These are phyloP conservation scores for Crithidia acanthocephali DNA, from an alignment of 208 protist species.

Conservation along the genomic window DNA sequence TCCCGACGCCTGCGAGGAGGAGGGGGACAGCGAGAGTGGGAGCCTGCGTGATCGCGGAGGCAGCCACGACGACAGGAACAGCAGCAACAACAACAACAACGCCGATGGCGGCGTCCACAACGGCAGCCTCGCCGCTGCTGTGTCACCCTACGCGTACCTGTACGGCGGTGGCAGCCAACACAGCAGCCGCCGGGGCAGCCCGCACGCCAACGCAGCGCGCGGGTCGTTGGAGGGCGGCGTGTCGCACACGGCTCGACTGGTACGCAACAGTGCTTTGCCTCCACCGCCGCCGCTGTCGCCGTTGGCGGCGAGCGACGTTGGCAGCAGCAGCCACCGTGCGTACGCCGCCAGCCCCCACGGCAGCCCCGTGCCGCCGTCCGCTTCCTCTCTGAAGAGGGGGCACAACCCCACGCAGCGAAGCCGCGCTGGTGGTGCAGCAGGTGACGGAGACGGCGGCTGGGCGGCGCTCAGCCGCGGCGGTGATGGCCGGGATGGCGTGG, in stretches of 20 bases:
- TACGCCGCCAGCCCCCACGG: slow-evolving; percentile 1
- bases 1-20: too few relatives aligned
- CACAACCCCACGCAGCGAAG: too few relatives aligned
- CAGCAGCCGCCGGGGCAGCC: slow-evolving; percentile 5
- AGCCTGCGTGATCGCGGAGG: not conserved
- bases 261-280: slow-evolving; percentile 34
- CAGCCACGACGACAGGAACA: not conserved
- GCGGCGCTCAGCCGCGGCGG: not conserved
- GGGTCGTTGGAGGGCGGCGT: slow-evolving; percentile 6
- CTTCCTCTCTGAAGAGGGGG: not conserved
- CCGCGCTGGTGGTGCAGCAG: not conserved
- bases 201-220: not conserved
- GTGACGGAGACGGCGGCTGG: not conserved
- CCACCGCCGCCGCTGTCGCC: slow-evolving; percentile 18
- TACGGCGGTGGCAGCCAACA: slow-evolving; percentile 3
- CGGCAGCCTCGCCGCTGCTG: not conserved
- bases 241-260: slow-evolving; percentile 29
- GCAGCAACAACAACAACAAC: not conserved
- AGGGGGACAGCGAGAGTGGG: too few relatives aligned
- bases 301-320: not conserved
- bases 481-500: not conserved
- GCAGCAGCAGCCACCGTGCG: not conserved
- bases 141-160: slow-evolving; percentile 13
- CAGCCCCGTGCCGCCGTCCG: not conserved
- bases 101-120: not conserved